Base-by-base conservation (phyloP, 176 grass and related monocot species). In the Themeda triandra region DNA sequence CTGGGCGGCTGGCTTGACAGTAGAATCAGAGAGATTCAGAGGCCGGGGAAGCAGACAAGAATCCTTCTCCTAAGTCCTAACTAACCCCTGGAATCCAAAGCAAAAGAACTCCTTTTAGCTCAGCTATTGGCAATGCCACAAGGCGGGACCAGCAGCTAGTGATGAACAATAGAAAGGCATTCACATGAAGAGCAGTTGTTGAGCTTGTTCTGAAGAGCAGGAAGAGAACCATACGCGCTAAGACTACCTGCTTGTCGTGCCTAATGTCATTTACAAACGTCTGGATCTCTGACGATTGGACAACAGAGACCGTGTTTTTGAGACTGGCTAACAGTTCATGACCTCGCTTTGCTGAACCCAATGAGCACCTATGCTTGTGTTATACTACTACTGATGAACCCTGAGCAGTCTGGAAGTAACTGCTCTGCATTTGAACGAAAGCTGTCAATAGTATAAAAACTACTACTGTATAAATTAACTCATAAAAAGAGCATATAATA, bases 41-140 rank as follows among this genome's bases (percentile, higher is more conserved):
- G 14, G 25, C 81, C 58, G 66, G 75, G 68, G 87, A 88, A 88
- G 67, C 56, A 73, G 81, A 80, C 87, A 79, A 35, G 14, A 73
- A 8, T 24, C 54, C 66, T 66, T 54, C 69, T 66, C 31, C 80
- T 88, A 56, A 58, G 10, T 62, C 58, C 58, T 62, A 62, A 62
- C 58, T 62, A 84, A 79, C 35, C 80, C 56, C 44, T 73, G 75
- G 81, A 88, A 84, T 84, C 80, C 80, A 79, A 79, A 41, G 74
- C 75, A 35, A 40, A 87, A 62, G 36, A 51, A 3, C 86, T 25
- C 31, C 69, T 81, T 27, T 82, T 71, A 45, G 19, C 27, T 75
- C 46, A 21, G 46, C 44, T 56, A 59, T 27, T 67, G 62, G 37
- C 42, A 75, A 21, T 10, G 78, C 4, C 41, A 4, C 29, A 32